Conservation (phyloP, 2,329 filamentous ascomycete species). For the Plectosphaerella plurivora region DNA sequence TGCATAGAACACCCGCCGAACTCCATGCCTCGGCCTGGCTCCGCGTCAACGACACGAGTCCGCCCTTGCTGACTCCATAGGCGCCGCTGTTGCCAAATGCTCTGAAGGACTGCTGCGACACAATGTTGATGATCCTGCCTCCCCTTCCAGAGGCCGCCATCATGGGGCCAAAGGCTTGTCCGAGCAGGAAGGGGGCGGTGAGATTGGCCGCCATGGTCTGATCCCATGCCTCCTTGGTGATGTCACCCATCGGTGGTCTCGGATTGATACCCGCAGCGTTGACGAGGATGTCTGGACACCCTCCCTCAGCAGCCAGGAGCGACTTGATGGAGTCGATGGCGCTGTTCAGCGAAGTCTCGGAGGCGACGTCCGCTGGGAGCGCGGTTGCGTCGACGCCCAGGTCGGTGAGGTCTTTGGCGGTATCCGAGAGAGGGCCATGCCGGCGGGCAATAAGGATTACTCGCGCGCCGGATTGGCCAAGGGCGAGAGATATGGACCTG, state of each 20-base stretch:
- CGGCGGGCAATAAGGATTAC: conserved; percentile 24
- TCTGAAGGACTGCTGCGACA: conserved; percentile 24
- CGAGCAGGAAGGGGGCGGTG: conserved; percentile 24
- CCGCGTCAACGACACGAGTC: conserved; percentile 22
- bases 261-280: conserved; percentile 25
- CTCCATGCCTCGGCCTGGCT: conserved; percentile 30
- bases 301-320: conserved; percentile 12
- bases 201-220: conserved; percentile 25
- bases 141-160: conserved; percentile 22
- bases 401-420: conserved; percentile 16
- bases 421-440: conserved; percentile 15
- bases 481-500: conserved; percentile 22
- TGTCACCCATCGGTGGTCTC: conserved; percentile 21
- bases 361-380: conserved; percentile 12
- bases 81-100: conserved; percentile 27
- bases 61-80: conserved; percentile 26
- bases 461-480: conserved; percentile 22
- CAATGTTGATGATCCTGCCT: conserved; percentile 27
- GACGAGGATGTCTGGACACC: conserved; percentile 23
- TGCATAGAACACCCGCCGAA: conserved; percentile 24
- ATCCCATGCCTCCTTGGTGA: conserved; percentile 23
- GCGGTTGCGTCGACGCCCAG: conserved; percentile 18
- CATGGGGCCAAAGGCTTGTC: conserved; percentile 23
- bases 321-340: conserved; percentile 9
- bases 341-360: conserved; percentile 14